phyloP scores from a whole-genome alignment of 176 grass and related monocot genomes.

The Oryza longistaminata region DNA sequence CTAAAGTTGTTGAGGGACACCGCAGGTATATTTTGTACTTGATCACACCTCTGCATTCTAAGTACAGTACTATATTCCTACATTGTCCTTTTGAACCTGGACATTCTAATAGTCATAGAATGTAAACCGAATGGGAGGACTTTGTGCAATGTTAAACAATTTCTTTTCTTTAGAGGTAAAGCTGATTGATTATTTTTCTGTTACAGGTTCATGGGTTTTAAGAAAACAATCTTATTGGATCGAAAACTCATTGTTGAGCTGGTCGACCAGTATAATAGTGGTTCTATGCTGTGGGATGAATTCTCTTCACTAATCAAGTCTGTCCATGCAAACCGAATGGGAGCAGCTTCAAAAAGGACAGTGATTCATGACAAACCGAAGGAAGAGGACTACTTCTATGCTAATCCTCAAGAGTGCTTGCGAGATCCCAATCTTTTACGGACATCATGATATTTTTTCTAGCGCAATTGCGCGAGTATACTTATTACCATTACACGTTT shows the following conservation, averaged over 20 bases:
- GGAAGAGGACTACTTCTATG: conserved; percentile 96
- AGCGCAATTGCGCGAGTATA: not conserved
- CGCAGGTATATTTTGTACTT: conserved; percentile 50
- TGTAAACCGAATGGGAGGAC: not conserved
- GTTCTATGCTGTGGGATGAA: conserved; percentile 73
- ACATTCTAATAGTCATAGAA: not conserved
- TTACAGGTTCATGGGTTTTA: conserved; percentile 86
- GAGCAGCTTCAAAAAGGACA: conserved; percentile 47
- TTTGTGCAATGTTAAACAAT: not conserved
- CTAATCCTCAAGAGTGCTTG: conserved; percentile 89
- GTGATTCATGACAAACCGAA: conserved; percentile 79
- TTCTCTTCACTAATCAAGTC: conserved; percentile 71
- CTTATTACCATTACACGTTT: conserved; percentile 6
- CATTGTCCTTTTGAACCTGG: not conserved
- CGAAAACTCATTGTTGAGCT: conserved; percentile 73
- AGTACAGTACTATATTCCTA: not conserved
- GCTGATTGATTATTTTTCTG: not conserved
- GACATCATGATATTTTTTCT: conserved; percentile 36
- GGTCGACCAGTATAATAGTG: conserved; percentile 66
- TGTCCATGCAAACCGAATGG: conserved; percentile 73
- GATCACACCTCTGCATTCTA: not conserved
- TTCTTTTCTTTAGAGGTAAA: not conserved
- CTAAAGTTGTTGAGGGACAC: conserved; percentile 58
- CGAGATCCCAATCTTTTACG: conserved; percentile 34
- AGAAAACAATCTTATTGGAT: conserved; percentile 79